Conservation (phyloP, 2,329 filamentous ascomycete genomes). For the Neofusicoccum laricinum region DNA sequence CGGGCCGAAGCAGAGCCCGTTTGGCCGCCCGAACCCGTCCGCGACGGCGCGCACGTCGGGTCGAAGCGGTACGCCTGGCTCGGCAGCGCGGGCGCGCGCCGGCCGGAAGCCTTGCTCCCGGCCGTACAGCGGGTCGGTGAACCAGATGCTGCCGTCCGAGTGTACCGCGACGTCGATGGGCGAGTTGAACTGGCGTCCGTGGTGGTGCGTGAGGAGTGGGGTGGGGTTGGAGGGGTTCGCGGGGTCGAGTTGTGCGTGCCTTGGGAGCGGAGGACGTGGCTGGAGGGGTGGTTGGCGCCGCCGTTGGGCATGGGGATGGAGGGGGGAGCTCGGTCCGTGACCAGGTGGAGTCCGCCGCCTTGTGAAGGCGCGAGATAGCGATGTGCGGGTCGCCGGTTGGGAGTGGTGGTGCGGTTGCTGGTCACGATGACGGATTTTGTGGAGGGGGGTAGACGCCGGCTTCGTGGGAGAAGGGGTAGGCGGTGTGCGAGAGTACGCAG, state of each 20-base stretch:
- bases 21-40: constrained; percentile 39
- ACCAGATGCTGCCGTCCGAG: constrained; percentile 43
- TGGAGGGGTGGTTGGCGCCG: constrained; percentile 26
- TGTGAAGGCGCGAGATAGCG: constrained; percentile 18
- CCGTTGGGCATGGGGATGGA: constrained; percentile 24
- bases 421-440: constrained; percentile 37
- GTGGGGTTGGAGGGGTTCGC: constrained; percentile 21
- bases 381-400: constrained; percentile 21
- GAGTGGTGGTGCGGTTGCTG: constrained; percentile 30
- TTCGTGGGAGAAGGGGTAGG: constrained; percentile 48
- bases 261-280: constrained; percentile 32
- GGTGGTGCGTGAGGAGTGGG: constrained; percentile 42
- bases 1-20: constrained; percentile 44
- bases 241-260: constrained; percentile 29
- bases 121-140: constrained; percentile 41
- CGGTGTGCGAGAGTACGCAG: constrained; percentile 26
- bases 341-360: background rate
- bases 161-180: constrained; percentile 40
- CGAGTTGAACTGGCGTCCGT: constrained; percentile 42
- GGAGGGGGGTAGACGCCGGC: constrained; percentile 36
- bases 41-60: constrained; percentile 36
- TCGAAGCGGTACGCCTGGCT: constrained; percentile 39
- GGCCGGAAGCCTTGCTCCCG: constrained; percentile 26
- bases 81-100: constrained; percentile 20
- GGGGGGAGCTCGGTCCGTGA: background rate